Base-by-base conservation (phyloP, 805 yeast species). In the Saturnispora ahearnii region DNA sequence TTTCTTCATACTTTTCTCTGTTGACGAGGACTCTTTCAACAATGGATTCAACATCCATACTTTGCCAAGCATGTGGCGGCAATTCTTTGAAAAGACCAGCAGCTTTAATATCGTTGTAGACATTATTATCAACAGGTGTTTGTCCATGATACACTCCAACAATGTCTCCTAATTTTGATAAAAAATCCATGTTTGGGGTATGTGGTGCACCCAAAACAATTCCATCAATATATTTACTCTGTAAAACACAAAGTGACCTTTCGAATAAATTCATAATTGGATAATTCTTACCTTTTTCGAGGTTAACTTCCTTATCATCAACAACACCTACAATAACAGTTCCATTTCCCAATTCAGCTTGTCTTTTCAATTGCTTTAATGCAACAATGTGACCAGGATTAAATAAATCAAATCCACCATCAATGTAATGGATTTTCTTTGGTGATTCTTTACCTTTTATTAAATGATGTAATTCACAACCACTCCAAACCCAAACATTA, bases 311-410 rank as follows among this genome's bases (percentile, higher is more conserved):
- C 42, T 53, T 62, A 62, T 82, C 93, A 61, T 74, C 78, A 57
- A 75, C 78, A 22, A 87, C 62, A 2, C 95, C 96, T 9, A 83
- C 87, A 1, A 86, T 65, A 3, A 78, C 74, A 9, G 66, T 63
- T 2, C 59, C 63, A 13, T 60, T 61, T 4, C 58, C 53, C 0
- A 79, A 76, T 22, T 59, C 56, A 2, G 57, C 53, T 0, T 51
- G n/a, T 33, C 65, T 64, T 31, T 72, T 62, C 22, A 84, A 74
- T 13, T 70, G 62, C 51, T 75, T 69, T 53, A 91, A 70, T 9
- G 83, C 83, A 56, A 81, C 84, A 51, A 91, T 87, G 63, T 93
- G 97, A 21, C 96, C 97, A 21, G 96, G 89, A 64, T 88, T 89
- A 68, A 93, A 90, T 49, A 93, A 72, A 65, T 93, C 99, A 69